Evolutionary conservation across 2,329 filamentous ascomycete species (phyloP).

Genomic region (Hirsutella minnesotensis): DNA sequence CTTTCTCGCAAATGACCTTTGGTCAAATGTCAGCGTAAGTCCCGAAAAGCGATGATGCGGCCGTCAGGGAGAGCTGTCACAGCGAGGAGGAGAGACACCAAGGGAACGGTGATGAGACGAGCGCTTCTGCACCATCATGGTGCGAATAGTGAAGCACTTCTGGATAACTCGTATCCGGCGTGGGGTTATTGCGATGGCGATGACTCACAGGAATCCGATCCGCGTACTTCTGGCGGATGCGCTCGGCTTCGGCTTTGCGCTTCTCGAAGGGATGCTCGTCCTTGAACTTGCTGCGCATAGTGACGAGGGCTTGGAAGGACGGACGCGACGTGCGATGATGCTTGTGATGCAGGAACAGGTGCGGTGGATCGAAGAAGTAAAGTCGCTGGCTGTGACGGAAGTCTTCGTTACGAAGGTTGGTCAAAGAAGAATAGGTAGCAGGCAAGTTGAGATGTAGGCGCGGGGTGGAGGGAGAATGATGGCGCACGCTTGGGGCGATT

Average conservation of each 20-base stretch:
- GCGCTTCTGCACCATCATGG: too few relatives aligned
- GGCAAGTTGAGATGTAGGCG: too few relatives aligned
- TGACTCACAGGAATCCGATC: constrained; percentile 90
- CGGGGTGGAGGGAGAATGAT: background rate
- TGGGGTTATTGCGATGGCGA: background rate
- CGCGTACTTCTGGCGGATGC: constrained; percentile 96
- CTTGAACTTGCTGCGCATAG: constrained; percentile 99
- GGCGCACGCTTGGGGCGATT: background rate
- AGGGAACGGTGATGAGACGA: background rate
- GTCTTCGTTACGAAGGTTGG: background rate
- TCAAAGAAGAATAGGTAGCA: background rate
- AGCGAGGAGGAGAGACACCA: background rate
- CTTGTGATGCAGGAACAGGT: background rate
- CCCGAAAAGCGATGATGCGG: background rate
- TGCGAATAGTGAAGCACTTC: too few relatives aligned
- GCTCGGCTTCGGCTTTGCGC: constrained; percentile 99
- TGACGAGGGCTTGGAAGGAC: background rate
- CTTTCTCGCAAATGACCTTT: constrained; percentile 98
- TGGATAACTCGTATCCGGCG: too few relatives aligned
- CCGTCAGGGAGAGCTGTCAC: too few relatives aligned
- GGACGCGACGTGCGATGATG: background rate
- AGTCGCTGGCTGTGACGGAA: background rate
- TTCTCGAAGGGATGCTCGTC: constrained; percentile 99
- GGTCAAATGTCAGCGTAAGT: background rate
- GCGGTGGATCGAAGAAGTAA: background rate